Evolutionary conservation across 1,284 basidiomycete genomes (phyloP).

Genomic region (Ganoderma meredithae): DNA sequence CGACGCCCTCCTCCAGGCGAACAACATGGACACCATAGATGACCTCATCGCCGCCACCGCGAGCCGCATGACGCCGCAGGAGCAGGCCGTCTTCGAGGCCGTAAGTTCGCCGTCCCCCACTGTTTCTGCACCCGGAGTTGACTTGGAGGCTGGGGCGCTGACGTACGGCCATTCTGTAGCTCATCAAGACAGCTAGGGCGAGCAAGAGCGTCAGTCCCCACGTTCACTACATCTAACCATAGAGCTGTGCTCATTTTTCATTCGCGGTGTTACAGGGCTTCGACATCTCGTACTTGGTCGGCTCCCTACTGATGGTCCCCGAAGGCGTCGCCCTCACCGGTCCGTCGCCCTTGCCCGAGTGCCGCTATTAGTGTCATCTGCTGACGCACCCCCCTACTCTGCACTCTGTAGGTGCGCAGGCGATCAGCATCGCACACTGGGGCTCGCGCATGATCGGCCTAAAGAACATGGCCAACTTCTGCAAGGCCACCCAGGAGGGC

Average conservation of each 20-base stretch:
- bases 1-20: not conserved
- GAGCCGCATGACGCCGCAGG: not conserved
- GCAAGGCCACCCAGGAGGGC: not conserved
- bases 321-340: not conserved
- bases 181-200: not conserved
- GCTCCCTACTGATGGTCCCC: not conserved
- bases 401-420: not conserved
- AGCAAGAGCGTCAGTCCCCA: not conserved
- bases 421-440: not conserved
- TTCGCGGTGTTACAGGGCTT: not conserved
- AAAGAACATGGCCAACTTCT: not conserved
- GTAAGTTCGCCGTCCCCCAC: too few relatives aligned
- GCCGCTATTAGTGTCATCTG: too few relatives aligned
- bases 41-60: not conserved
- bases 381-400: too few relatives aligned
- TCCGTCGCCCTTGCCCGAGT: not conserved
- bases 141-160: too few relatives aligned
- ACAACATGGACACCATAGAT: not conserved
- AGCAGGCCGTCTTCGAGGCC: not conserved
- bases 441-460: not conserved
- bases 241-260: not conserved
- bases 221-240: not conserved
- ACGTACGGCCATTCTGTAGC: not conserved
- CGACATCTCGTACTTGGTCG: not conserved
- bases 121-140: too few relatives aligned